Evolutionary conservation across 306 rosid species (phyloP), one percentile per base, ranked within the genome.

Genomic region (Cicer cuneatum): DNA sequence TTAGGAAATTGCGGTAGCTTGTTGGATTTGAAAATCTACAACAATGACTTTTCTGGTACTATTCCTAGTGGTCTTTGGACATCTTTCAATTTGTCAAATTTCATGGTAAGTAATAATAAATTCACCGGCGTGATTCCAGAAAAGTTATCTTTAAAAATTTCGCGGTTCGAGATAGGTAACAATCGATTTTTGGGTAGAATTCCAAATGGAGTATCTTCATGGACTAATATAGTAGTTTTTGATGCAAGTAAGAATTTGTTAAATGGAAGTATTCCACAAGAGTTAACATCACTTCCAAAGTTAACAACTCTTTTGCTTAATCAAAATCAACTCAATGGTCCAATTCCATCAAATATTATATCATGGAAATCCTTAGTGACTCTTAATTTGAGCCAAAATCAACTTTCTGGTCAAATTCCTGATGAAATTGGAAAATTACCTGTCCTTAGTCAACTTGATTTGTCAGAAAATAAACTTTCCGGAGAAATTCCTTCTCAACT

Each of bases 401-500:
- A 51, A 13, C 78, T 89, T 46, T 77, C 84, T 5, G 96, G 97
- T 12, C 66, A 73, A 39, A 84, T 92, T 40, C 93, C 90, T 0
- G 63, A 48, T 46, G 24, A 45, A 41, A 45, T 92, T 72, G 88
- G 86, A 29, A n/a, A 6, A 5, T 80, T 90, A 63, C 88, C 83
- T 13, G 53, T 7, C 16, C 96, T 92, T 5, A 82, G 66, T 10
- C 66, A 4, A 6, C 87, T 92, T 49, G 96, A 92, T 81, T 81
- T 92, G n/a, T 90, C 93, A 15, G 83, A 82, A 63, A 89, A 89
- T 72, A 83, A 74, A 72, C 58, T 93, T 29, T 82, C 91, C 7
- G 97, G 96, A 40, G 19, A 66, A 70, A 62, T 93, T 82, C 96
- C 96, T 5, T 1, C 68, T 10, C 64, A 58, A 47, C 65, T 90